A percentile compares a stretch with the other conserved stretches of the same genome.
Evolutionary conservation across 2,329 filamentous ascomycete species (phyloP).

Genomic region (Cryphonectria parasitica): DNA sequence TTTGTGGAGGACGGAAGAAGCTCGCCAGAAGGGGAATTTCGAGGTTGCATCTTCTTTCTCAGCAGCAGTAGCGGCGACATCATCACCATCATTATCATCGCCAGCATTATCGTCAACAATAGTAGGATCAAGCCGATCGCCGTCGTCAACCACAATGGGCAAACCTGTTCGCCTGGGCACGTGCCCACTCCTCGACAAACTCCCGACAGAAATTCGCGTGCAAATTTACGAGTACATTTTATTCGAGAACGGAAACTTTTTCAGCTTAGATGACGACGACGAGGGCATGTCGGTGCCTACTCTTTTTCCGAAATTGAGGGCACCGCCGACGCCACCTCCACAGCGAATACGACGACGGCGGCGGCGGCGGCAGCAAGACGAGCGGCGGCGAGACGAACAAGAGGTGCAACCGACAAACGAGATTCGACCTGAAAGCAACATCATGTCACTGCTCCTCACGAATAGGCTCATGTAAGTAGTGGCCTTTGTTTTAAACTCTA

Average conservation of each 20-base stretch:
- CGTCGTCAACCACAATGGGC: conserved; percentile 14
- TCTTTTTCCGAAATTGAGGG: conserved; percentile 26
- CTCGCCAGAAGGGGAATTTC: neutral
- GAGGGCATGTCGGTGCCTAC: conserved; percentile 26
- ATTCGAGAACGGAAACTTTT: conserved; percentile 29
- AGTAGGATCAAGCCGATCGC: neutral
- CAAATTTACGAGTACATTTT: conserved; percentile 30
- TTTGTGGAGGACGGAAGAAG: neutral
- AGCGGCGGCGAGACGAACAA: conserved; percentile 11
- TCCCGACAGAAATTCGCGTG: conserved; percentile 27
- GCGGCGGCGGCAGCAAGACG: neutral
- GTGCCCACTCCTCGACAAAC: conserved; percentile 22
- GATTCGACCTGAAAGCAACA: conserved; percentile 18
- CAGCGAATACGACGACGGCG: neutral
- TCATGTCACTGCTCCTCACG: conserved; percentile 27
- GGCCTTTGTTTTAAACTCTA: too few species aligned
- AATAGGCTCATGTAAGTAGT: conserved; percentile 22
- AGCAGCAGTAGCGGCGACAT: neutral
- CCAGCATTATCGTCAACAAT: neutral
- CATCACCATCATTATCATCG: too few species aligned
- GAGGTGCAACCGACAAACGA: neutral
- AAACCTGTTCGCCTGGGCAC: conserved; percentile 13
- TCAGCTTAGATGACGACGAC: conserved; percentile 29
- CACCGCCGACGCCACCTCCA: conserved; percentile 7
- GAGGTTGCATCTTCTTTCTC: neutral